Evolutionary conservation across 1,139 yeast genomes (phyloP).

Genomic region (Yamadazyma triangularis): DNA sequence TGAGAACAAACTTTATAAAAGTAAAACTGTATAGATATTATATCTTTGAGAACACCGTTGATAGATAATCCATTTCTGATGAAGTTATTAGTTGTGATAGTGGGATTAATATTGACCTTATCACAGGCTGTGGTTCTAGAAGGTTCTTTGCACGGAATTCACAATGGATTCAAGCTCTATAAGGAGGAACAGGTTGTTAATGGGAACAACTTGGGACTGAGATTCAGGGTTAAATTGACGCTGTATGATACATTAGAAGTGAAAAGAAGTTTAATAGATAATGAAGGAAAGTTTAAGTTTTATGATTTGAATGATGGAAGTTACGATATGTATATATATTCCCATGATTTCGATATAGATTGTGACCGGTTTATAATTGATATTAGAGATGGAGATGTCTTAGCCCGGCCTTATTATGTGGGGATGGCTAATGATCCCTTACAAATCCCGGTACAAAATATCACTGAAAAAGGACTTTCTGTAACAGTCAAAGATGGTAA

Average conservation of each 20-base stretch:
- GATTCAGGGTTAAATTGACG: slow-evolving; percentile 28
- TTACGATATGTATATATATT: slow-evolving; percentile 30
- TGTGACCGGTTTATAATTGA: slow-evolving; percentile 23
- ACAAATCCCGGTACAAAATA: slow-evolving; percentile 11
- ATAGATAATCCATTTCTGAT: too few species aligned
- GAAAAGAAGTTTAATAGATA: slow-evolving; percentile 17
- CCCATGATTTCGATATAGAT: slow-evolving; percentile 34
- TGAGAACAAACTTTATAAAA: too few species aligned
- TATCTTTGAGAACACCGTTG: too few species aligned
- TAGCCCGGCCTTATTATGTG: slow-evolving; percentile 22
- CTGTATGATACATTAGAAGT: background rate
- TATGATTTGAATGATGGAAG: slow-evolving; percentile 24
- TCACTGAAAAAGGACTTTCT: slow-evolving; percentile 19
- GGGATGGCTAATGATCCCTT: slow-evolving; percentile 8
- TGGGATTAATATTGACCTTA: too few species aligned
- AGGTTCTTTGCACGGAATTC: slow-evolving; percentile 18
- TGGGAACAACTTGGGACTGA: slow-evolving; percentile 32
- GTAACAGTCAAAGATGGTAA: slow-evolving; percentile 20
- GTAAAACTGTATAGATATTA: too few species aligned
- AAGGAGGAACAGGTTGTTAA: slow-evolving; percentile 22
- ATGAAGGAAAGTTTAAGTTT: slow-evolving; percentile 23
- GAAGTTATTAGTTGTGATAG: too few species aligned
- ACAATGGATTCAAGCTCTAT: slow-evolving; percentile 8
- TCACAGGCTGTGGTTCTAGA: too few species aligned
- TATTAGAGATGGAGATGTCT: slow-evolving; percentile 17